A percentile compares a stretch with the other conserved stretches of the same genome.
Evolutionary conservation across 257 asterid species (phyloP).

Genomic region (Capsicum baccatum): DNA sequence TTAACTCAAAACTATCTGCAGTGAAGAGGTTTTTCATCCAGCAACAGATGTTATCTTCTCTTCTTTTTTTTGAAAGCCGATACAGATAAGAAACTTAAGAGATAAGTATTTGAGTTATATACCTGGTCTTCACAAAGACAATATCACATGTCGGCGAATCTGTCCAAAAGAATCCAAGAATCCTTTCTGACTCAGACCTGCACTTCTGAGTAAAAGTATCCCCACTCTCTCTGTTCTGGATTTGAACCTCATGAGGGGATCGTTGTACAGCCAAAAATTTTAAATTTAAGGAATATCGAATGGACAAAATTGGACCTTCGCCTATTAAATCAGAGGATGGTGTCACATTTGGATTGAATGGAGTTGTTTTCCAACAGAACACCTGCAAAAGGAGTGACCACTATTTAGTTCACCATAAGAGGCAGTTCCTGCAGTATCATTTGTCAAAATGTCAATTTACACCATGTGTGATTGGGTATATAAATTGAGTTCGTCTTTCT

Average conservation of each 20-base stretch:
- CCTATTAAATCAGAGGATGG: constrained; percentile 74
- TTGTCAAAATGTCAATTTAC: not conserved
- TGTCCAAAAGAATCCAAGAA: constrained; percentile 95
- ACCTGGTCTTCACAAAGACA: constrained; percentile 91
- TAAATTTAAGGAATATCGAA: constrained; percentile 81
- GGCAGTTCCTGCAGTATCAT: constrained; percentile 10
- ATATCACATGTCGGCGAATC: constrained; percentile 81
- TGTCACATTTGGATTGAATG: constrained; percentile 66
- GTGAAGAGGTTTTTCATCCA: not conserved
- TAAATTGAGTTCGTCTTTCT: constrained; percentile 13
- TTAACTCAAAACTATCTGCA: not conserved
- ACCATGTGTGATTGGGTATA: not conserved
- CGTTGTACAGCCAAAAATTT: constrained; percentile 90
- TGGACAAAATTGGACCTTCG: constrained; percentile 79
- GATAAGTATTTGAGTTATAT: constrained; percentile 30
- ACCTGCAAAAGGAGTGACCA: constrained; percentile 51
- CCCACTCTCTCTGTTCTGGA: constrained; percentile 76
- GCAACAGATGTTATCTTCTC: not conserved
- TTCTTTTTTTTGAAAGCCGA: not conserved
- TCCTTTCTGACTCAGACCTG: constrained; percentile 73
- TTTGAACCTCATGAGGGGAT: constrained; percentile 78
- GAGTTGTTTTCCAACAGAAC: constrained; percentile 81
- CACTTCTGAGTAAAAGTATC: constrained; percentile 67
- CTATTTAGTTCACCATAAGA: constrained; percentile 36
- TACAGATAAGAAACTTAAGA: constrained; percentile 22